Percentiles rank a stretch among this genome's conserved stretches.
phyloP scores from a whole-genome alignment of 2,329 filamentous ascomycete genomes.

The Alternaria sp. region DNA sequence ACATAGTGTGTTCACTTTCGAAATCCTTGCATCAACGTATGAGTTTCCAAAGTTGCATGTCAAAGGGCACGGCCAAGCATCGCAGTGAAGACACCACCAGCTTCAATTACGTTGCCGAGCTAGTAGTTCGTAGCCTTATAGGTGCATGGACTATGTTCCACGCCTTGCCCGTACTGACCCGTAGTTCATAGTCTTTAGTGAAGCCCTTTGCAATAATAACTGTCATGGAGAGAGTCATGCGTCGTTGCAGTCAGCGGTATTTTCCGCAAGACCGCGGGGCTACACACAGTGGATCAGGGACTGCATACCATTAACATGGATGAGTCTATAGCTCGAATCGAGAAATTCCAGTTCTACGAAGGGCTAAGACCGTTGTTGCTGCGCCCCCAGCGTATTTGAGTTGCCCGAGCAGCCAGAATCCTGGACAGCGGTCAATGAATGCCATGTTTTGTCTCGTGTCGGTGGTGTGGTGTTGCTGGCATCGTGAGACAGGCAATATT shows the following conservation, averaged over 20 bases:
- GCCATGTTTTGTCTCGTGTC: background rate
- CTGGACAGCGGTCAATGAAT: background rate
- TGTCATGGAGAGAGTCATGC: slow-evolving; percentile 3
- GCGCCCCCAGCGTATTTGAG: background rate
- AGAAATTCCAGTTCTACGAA: background rate
- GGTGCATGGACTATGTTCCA: background rate
- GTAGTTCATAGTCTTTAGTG: background rate
- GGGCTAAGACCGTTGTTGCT: background rate
- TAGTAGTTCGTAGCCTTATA: background rate
- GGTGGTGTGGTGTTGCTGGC: background rate
- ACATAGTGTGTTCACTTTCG: background rate
- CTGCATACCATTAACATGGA: slow-evolving; percentile 7
- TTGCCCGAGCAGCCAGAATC: background rate
- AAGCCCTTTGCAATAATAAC: background rate
- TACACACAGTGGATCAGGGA: slow-evolving; percentile 9
- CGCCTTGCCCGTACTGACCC: background rate
- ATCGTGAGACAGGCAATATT: background rate
- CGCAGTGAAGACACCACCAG: background rate
- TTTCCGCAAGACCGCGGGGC: slow-evolving; percentile 3
- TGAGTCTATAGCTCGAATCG: slow-evolving; percentile 4
- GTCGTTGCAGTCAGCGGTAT: slow-evolving; percentile 5
- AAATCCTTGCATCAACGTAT: background rate
- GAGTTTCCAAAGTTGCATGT: background rate
- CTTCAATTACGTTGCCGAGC: background rate
- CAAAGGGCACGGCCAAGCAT: background rate